Evolutionary conservation across 345 rosid genomes (phyloP), one percentile per base, ranked within the genome.

Genomic region (Populus simonii): DNA sequence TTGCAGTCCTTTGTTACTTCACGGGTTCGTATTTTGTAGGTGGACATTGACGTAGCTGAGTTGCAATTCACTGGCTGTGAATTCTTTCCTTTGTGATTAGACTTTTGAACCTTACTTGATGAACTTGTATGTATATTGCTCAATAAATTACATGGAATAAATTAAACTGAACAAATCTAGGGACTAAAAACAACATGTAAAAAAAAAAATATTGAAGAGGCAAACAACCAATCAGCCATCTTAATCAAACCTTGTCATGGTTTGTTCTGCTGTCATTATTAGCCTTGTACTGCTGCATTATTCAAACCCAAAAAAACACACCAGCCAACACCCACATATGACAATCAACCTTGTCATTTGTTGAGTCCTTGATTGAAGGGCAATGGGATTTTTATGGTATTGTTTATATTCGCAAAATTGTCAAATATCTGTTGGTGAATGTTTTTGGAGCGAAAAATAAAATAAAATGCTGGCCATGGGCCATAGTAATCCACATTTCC

Each of bases 381-480:
- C 31, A 36, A 22, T 22, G 6, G 51, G 39, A 35, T 47, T 68
- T 15, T 73, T 35, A 45, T 25, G 36, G 6, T 65, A 18, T 73
- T 55, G 20, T 71, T 25, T 25, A 23, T 18, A 23, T 75, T 47
- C 22, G 6, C 18, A 47, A 35, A 16, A 17, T 17, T 68, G 7
- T 41, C 57, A 62, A 9, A 70, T 47, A n/a, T 49, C 41, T 66
- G 20, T 5, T 49, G 9, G 7, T 13, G 12, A 25, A 23, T 8
- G 22, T 62, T 31, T 61, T 61, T 55, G 12, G 65, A 35, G 5
- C 22, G 23, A 15, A 36, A 51, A 18, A 47, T 71, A 82, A 20
- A 23, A 41, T 53, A n/a, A 39, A 74, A 78, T 66, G 84, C 74
- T 81, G 86, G 77, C 43, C 25, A 74, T 85, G 89, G 91, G 83